Base-by-base conservation (phyloP, 2,329 filamentous ascomycete genomes). In the Diaporthe longicolla region DNA sequence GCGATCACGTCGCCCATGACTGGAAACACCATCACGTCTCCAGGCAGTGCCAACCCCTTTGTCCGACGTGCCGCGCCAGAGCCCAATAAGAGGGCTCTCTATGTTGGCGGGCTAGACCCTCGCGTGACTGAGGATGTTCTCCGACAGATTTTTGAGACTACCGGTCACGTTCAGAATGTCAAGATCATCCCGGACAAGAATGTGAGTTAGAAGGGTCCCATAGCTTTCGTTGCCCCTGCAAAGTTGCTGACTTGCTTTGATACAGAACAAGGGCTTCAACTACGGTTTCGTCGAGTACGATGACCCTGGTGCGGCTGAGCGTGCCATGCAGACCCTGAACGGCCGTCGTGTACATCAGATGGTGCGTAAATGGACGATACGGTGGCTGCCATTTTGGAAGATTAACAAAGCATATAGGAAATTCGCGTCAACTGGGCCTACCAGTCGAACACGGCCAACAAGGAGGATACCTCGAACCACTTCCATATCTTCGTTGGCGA, bases 161-260 rank as follows among this genome's bases (percentile, higher is more conserved):
- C 95, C 74, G 97, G 97, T 73, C 97, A 99, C 85, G 97, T 99
- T 77, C 93, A 98, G 86, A 98, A 95, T 82, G 97, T 99, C 82
- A 99, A 99, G 89, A 98, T 99, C 82, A 99, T 99, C 83, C 97
- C 97, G 70, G 97, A 99, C 89, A 99, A 99, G 90, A 99, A 98
- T 85, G 95, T 98, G 87, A 90, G 95, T 91, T 2, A 17, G 15
- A 8, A 45, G 8, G 17, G 5, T 4, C 3, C 37, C 9, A 4
- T 24, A n/a, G 19, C 17, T 19, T 66, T 48, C 32, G 65, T 37
- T 35, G 24, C 48, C 17, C 19, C 17, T 21, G n/a, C 76, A 61
- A 77, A 65, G 26, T 72, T 71, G 61, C 76, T 77, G 61, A 76
- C 74, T 72, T 45, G 65, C 74, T 78, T 79, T 85, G 82, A 83